These are phyloP conservation scores for Chamaecrista fasciculata DNA, from an alignment of 306 rosid species.

Conservation along the genomic window DNA sequence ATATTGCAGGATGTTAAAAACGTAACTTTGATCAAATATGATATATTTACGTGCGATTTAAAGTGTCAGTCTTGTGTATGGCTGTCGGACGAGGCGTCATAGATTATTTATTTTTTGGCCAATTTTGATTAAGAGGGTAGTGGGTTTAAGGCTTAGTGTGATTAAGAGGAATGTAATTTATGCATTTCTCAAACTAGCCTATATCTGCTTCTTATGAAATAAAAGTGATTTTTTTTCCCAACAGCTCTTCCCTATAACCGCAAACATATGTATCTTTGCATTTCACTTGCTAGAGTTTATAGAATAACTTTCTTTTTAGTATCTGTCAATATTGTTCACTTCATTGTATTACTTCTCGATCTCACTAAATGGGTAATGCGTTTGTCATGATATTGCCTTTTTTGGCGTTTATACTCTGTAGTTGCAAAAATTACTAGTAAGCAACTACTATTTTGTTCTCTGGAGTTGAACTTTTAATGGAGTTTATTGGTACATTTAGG, in stretches of 20 bases:
- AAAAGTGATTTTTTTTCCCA: background rate
- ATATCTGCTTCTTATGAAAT: background rate
- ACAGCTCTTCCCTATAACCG: background rate
- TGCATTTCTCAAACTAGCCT: background rate
- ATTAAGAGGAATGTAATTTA: no score
- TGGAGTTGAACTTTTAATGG: slow-evolving; percentile 12
- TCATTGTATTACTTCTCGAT: background rate
- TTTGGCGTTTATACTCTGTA: background rate
- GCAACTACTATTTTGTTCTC: background rate
- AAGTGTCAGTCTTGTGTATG: background rate
- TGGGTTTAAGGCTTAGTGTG: no score
- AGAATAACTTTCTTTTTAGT: no score
- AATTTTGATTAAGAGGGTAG: background rate
- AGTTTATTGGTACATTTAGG: slow-evolving; percentile 45
- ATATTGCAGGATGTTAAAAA: background rate
- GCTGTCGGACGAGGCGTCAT: background rate
- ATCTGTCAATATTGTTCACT: background rate
- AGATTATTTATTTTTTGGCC: background rate
- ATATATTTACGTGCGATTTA: background rate
- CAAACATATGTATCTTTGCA: background rate
- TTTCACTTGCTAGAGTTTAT: slow-evolving; percentile 7
- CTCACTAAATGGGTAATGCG: no score
- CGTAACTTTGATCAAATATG: no score
- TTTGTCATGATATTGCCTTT: slow-evolving; percentile 7
- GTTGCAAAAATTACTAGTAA: background rate